Evolutionary conservation across 2,329 filamentous ascomycete genomes (phyloP), one percentile per base, ranked within the genome.

Genomic region (Pseudopyrenochaeta lycopersici): DNA sequence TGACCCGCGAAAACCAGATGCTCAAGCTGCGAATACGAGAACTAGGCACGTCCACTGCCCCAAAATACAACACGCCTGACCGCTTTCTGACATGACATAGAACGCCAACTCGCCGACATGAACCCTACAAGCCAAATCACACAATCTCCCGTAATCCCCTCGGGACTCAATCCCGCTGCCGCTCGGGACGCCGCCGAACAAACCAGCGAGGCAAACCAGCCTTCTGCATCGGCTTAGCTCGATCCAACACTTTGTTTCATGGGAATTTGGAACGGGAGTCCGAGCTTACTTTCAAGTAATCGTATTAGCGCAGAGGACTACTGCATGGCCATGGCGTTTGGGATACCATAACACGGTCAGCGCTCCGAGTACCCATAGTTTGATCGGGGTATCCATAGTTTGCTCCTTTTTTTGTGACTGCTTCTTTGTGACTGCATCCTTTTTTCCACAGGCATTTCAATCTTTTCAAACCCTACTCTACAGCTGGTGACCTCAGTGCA

Each of bases 1-100:
- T 94, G 65, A 84, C 87, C 18, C 82, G 90, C 21, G 90, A 93
- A 78, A 94, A 93, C 63, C 90, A 93, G 75, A 92, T 94, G 90
- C 78, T 94, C 46, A 87, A 88, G 56, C 83, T 88, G 71, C 83
- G 90, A 43, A 90, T 92, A 54, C 82, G 88, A 31, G 90, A 92
- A 66, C 77, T 92, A 12, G 89, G 89, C 90, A 77, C 63, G 58
- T 52, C 10, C 12, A 5, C 1, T 9, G 4, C 3, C 2, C 14
- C 6, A 7, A 11, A 15, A 9, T 2, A 20, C 4, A 2, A 15
- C 20, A 2, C 7, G 10, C 7, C n/a, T 39, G 43, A 20, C 33
- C 21, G 6, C 14, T 27, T 14, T 11, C 53, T 62, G 30, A 65
- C 44, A 10, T n/a, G 14, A n/a, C 3, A 12, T 41, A 76, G 74